These are phyloP conservation scores for Mycena kentingensis DNA, from an alignment of 768 basidiomycete genomes.

Conservation along the genomic window DNA sequence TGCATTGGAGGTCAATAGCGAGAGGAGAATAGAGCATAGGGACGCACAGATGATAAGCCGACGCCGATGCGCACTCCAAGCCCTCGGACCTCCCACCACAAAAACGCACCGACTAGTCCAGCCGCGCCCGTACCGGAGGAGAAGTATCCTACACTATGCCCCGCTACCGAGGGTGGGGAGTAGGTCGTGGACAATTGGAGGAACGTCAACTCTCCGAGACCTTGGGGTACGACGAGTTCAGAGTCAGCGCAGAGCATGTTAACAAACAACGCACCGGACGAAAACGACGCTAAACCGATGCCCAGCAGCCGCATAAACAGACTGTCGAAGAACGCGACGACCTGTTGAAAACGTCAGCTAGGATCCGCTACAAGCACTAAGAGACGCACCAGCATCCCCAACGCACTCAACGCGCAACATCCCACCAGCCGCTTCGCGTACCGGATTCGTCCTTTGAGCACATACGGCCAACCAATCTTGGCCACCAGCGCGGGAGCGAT, in stretches of 20 bases:
- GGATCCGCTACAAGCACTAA: not conserved
- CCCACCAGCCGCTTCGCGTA: conserved; percentile 75
- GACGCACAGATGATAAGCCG: conserved; percentile 77
- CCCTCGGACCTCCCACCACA: conserved; percentile 93
- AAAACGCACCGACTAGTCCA: conserved; percentile 85
- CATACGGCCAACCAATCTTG: conserved; percentile 90
- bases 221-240: conserved; percentile 40
- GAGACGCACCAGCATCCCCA: conserved; percentile 82
- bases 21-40: not conserved
- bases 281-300: conserved; percentile 81
- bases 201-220: conserved; percentile 93
- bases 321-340: conserved; percentile 72
- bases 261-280: conserved; percentile 59
- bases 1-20: conserved; percentile 35
- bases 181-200: conserved; percentile 90
- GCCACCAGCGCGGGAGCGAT: conserved; percentile 85
- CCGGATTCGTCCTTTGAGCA: conserved; percentile 82
- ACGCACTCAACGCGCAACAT: conserved; percentile 73
- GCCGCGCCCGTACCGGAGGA: conserved; percentile 94
- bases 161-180: conserved; percentile 64
- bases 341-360: conserved; percentile 45
- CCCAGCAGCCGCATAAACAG: conserved; percentile 75
- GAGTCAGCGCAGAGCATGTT: not conserved
- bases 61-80: conserved; percentile 85
- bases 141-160: conserved; percentile 88